Evolutionary conservation across 1,139 yeast genomes (phyloP), one percentile per base, ranked within the genome.

Genomic region (Scheffersomyces parashehatae): DNA sequence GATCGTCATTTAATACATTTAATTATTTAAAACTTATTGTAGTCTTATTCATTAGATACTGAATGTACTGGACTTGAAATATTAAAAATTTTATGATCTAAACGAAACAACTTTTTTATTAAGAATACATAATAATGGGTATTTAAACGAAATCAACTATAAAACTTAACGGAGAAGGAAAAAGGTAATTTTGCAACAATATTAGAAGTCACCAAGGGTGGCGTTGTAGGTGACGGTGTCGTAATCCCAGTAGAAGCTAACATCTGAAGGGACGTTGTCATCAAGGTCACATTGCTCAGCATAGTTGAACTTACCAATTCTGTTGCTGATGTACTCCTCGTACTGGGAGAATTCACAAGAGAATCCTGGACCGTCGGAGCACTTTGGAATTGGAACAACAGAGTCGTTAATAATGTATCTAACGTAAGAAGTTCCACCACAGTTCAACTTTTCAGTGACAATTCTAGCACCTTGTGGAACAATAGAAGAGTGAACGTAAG

Each of bases 391-490:
- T 0, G 86, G 85, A 26, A 75, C 60, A 2, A 81, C 83, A 1
- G 85, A 81, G 48, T 79, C 84, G 55, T 82, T 82, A 37, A 80
- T 65, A 14, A 81, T 54, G 36, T 73, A 66, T 49, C 86, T 66
- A 3, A 81, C 75, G 50, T 64, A 82, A n/a, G 71, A 55, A 7
- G 59, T 51, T 37, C 59, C 66, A 13, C 57, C 60, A 53, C 81
- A 77, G 20, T 56, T 56, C 50, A 75, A 64, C 50, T 77, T 68
- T 55, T 81, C 86, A 31, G 78, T 62, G 30, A 75, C 62, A 16
- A 79, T 58, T 44, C 81, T 67, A 2, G 79, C 80, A 28, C 83
- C 83, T 79, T 77, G 78, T 16, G 86, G 86, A 10, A 73, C 70
- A 39, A 79, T 58, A 43, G 77, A 77, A 3, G 75, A 68, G 37